phyloP scores from a whole-genome alignment of 1,139 yeast species.

The Yamadazyma taylorii region DNA sequence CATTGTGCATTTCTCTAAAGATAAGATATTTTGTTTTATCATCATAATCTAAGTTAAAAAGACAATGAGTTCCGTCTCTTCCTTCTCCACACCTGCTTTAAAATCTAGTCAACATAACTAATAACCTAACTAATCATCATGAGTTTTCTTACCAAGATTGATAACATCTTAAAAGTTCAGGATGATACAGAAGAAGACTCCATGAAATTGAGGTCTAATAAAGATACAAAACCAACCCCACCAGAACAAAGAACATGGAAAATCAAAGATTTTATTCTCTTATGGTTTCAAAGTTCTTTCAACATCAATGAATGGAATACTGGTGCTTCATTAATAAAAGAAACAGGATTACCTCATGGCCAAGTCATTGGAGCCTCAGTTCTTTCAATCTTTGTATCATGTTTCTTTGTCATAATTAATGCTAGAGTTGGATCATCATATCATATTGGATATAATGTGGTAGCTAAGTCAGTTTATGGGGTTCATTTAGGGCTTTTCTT shows the following conservation, averaged over 20 bases:
- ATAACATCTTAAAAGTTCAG: constrained; percentile 13
- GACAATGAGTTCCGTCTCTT: too few species aligned
- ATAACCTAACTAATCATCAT: too few species aligned
- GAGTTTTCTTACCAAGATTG: constrained; percentile 11
- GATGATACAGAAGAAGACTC: constrained; percentile 14
- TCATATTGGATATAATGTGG: constrained; percentile 17
- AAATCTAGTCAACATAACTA: too few species aligned
- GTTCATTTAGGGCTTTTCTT: constrained; percentile 14
- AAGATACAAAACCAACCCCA: constrained; percentile 17
- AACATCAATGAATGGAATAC: constrained; percentile 18
- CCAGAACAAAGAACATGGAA: constrained; percentile 18
- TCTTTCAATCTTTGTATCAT: constrained; percentile 12
- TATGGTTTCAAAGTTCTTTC: constrained; percentile 17
- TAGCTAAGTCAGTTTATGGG: constrained; percentile 16
- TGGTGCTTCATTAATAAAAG: constrained; percentile 15
- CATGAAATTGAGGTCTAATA: constrained; percentile 10
- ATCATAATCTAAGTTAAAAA: too few species aligned
- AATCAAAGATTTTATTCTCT: constrained; percentile 12
- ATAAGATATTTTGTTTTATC: too few species aligned
- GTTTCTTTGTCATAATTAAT: constrained; percentile 16
- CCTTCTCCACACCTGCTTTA: too few species aligned
- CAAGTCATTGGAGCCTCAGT: constrained; percentile 17
- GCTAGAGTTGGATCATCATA: constrained; percentile 18
- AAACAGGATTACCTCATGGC: constrained; percentile 15
- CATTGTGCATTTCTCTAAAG: too few species aligned